A percentile compares a stretch with the other conserved stretches of the same genome.
Conservation (phyloP, 805 yeast species). For the Schizosaccharomyces cryophilus region DNA sequence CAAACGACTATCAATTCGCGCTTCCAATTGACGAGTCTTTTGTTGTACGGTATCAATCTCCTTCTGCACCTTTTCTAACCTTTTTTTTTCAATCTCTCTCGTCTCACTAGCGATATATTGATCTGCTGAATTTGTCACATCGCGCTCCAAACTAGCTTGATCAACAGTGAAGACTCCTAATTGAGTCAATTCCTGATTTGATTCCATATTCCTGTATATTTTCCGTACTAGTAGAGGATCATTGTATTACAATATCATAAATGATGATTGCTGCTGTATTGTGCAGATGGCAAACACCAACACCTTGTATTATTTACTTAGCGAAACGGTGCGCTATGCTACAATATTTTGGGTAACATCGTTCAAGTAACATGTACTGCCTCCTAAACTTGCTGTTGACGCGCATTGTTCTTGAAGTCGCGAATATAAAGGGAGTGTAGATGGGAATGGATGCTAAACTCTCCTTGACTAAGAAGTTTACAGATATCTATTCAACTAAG, state of each 20-base stretch:
- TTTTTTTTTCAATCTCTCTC: constrained; percentile 43
- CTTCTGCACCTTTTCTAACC: constrained; percentile 42
- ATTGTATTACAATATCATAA: neutral
- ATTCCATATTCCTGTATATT: neutral
- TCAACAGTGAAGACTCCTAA: constrained; percentile 41
- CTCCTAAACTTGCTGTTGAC: too few species aligned
- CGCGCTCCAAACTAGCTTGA: constrained; percentile 55
- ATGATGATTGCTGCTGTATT: neutral
- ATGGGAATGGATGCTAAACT: too few species aligned
- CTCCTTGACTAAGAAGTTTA: neutral
- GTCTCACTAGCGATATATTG: constrained; percentile 35
- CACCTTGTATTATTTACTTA: too few species aligned
- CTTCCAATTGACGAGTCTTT: constrained; percentile 24
- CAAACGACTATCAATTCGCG: constrained; percentile 18
- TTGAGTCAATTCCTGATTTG: neutral
- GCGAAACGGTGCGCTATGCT: too few species aligned
- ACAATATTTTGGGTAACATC: too few species aligned
- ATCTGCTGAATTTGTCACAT: constrained; percentile 42
- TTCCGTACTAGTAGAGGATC: neutral
- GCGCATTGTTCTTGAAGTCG: too few species aligned
- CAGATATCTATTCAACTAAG: neutral
- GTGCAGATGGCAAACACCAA: too few species aligned
- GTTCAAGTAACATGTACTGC: too few species aligned
- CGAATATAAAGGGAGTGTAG: too few species aligned
- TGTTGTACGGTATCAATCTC: constrained; percentile 15